A percentile compares a stretch with the other conserved stretches of the same genome.
phyloP scores from a whole-genome alignment of 2,329 filamentous ascomycete genomes.

The Cytospora leucostoma region DNA sequence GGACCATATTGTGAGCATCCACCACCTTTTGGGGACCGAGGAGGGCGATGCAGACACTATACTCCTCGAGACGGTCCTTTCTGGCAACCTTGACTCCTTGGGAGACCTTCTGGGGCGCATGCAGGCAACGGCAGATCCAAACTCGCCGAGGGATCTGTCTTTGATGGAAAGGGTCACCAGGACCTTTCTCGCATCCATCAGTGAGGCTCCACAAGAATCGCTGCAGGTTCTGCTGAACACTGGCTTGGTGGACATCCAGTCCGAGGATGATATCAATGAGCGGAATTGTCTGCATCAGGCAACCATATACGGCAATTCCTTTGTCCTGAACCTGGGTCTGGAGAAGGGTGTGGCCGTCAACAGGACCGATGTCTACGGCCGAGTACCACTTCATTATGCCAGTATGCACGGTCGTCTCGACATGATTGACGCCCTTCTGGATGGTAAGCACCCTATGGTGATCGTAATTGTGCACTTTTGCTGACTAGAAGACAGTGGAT shows the following conservation, averaged over 20 bases:
- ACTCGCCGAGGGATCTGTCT: conserved; percentile 50
- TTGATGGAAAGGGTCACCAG: conserved; percentile 78
- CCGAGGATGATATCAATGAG: conserved; percentile 97
- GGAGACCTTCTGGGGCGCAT: conserved; percentile 80
- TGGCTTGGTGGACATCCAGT: conserved; percentile 82
- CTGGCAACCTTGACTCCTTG: conserved; percentile 75
- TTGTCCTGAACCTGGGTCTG: conserved; percentile 77
- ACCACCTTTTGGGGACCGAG: conserved; percentile 71
- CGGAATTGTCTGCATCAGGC: conserved; percentile 95
- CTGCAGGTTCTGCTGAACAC: conserved; percentile 78
- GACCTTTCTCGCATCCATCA: conserved; percentile 86
- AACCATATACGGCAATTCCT: conserved; percentile 85
- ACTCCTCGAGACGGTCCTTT: conserved; percentile 81
- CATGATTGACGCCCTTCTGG: conserved; percentile 75
- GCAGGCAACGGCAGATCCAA: conserved; percentile 46
- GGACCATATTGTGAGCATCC: conserved; percentile 66
- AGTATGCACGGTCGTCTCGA: conserved; percentile 90
- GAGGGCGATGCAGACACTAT: conserved; percentile 89
- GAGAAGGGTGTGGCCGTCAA: conserved; percentile 73
- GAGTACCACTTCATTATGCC: conserved; percentile 92
- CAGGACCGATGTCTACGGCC: conserved; percentile 87
- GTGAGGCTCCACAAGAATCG: conserved; percentile 77
- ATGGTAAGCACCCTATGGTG: conserved; percentile 47
- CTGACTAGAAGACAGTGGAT: conserved; percentile 34
- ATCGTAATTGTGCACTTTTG: not conserved